Conservation (phyloP, 2,329 filamentous ascomycete genomes). For the Scedosporium apiospermum region DNA sequence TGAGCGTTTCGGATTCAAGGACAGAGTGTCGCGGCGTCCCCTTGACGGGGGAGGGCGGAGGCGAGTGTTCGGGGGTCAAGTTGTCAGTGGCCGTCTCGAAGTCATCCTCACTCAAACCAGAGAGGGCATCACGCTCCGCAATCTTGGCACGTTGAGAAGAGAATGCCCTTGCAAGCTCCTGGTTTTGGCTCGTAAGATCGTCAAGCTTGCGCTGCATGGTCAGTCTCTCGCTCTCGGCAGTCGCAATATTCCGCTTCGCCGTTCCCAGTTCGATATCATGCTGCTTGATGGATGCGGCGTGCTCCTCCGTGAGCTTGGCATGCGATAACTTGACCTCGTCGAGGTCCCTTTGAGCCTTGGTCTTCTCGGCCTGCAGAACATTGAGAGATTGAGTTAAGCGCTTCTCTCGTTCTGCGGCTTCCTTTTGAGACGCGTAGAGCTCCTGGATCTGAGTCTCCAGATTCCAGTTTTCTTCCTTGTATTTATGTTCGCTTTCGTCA, state of each 20-base stretch:
- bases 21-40: conserved; percentile 81
- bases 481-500: conserved; percentile 89
- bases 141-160: conserved; percentile 61
- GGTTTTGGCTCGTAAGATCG: conserved; percentile 79
- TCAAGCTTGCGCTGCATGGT: conserved; percentile 77
- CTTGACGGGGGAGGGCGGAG: conserved; percentile 83
- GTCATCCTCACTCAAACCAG: conserved; percentile 51
- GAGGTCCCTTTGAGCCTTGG: conserved; percentile 68
- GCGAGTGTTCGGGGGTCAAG: conserved; percentile 78
- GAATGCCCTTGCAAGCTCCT: conserved; percentile 79
- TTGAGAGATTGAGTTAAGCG: conserved; percentile 67
- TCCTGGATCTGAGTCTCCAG: conserved; percentile 90
- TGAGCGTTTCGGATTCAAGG: conserved; percentile 91
- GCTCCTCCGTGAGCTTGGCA: conserved; percentile 72
- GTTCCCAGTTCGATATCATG: conserved; percentile 83
- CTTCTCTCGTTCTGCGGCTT: conserved; percentile 73
- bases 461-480: conserved; percentile 98
- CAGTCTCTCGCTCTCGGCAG: conserved; percentile 70
- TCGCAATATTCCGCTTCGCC: conserved; percentile 68
- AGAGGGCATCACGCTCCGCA: conserved; percentile 53
- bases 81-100: conserved; percentile 58
- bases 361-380: conserved; percentile 64
- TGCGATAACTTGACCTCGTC: conserved; percentile 80
- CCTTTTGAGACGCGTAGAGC: conserved; percentile 61
- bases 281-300: conserved; percentile 65